Base-by-base conservation (phyloP, 805 yeast species). In the Saccharomycopsis malanga region DNA sequence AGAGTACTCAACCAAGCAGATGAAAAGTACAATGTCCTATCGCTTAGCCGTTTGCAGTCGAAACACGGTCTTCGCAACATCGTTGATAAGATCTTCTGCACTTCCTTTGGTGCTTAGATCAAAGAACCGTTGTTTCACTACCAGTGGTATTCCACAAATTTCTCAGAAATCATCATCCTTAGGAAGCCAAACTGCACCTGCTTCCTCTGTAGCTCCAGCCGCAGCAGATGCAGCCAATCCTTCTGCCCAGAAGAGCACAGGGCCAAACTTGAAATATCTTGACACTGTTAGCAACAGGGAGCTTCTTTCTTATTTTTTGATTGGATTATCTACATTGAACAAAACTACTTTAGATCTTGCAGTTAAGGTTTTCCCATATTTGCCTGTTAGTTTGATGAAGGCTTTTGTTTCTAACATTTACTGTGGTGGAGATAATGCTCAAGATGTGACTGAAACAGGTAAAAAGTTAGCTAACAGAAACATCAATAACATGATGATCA, bases 401-500 rank as follows among this genome's bases (percentile, higher is more conserved):
- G 65, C 76, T 35, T 70, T 87, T 53, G 86, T 89, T 15, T 88
- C 85, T 62, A 83, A 83, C 50, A 73, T 86, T 52, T 89, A 91
- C 67, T 83, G 94, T 61, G 98, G 98, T 34, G 98, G 98, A 48
- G 91, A 85, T 57, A 77, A 75, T 50, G 73, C 82, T 46, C 64
- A 65, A 9, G 84, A 88, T 54, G 93, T 89, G 12, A 69, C 77
- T 45, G 62, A 69, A 46, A 83, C 95, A 3, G 95, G 95, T 45
- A 67, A 71, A 46, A 69, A 77, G 49, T 71, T 89, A 55, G 70
- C 77, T 46, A 63, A 73, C 44, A 73, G 95, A 52, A 95, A 95
- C 7, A 84, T 88, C 59, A 78, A 85, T 56, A 91, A 89, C 69
- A 87, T 89, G 95, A 87, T 89, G 95, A 69, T 89, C n/a, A 83